Percentiles rank a stretch among this genome's conserved stretches.
phyloP scores from a whole-genome alignment of 192 early-diverging fungal genomes.

The Entophlyctis luteolus region DNA sequence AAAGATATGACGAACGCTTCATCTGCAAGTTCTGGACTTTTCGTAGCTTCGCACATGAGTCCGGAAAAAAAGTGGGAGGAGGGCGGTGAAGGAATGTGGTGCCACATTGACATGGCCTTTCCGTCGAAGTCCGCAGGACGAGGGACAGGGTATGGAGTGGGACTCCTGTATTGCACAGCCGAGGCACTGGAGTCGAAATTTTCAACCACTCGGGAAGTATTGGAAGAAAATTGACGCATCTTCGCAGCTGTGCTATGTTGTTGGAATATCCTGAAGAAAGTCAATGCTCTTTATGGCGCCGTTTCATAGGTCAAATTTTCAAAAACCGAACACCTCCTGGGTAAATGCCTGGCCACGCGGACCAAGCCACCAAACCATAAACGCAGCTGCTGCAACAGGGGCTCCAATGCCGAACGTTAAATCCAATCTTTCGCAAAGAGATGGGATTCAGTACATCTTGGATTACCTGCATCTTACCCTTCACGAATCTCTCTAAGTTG shows the following conservation, averaged over 20 bases:
- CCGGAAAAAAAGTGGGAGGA: constrained; percentile 25
- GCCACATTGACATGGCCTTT: constrained; percentile 32
- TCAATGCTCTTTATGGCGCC: too few relatives aligned
- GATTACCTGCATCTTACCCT: not conserved
- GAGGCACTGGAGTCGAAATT: not conserved
- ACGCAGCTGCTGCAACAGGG: constrained; percentile 5
- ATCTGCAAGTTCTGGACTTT: constrained; percentile 4
- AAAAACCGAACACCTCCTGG: not conserved
- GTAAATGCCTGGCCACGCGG: not conserved
- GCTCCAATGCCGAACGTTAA: constrained; percentile 1
- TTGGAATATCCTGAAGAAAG: too few relatives aligned
- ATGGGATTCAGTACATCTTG: not conserved
- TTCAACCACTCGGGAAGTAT: too few relatives aligned
- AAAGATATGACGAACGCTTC: not conserved
- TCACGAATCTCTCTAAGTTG: constrained; percentile 11
- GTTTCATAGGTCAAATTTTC: not conserved
- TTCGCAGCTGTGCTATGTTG: too few relatives aligned
- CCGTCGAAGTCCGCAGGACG: constrained; percentile 22
- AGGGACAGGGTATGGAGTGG: constrained; percentile 23
- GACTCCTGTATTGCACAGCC: not conserved
- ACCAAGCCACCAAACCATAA: constrained; percentile 11
- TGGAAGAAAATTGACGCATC: too few relatives aligned
- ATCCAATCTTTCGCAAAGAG: not conserved
- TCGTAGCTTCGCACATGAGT: constrained; percentile 16
- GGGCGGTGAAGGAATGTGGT: constrained; percentile 18